Base-by-base conservation (phyloP, 1,139 yeast genomes). In the Blastobotrys niveus region DNA sequence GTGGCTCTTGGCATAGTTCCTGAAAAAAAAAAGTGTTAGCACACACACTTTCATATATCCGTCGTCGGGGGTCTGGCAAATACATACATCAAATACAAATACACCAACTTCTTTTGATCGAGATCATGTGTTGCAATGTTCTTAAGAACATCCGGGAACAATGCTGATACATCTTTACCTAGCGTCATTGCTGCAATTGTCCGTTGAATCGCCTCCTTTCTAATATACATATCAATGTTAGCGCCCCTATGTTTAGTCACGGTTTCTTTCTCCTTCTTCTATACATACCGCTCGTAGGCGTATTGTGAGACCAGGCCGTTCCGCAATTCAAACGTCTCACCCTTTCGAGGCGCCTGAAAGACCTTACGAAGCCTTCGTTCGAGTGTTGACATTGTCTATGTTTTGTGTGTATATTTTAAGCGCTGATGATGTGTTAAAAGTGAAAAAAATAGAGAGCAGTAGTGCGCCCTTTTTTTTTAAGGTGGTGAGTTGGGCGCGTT, bases 161-260 rank as follows among this genome's bases (percentile, higher is more conserved):
- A 72, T 1, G 94, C 79, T 10, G 95, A 85, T 24, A 93, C 97
- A 65, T 93, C 98, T 62, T 93, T 93, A n/a, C 98, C 98, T 26
- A 89, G 78, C 0, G 98, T 93, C 99, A 93, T 93, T 50, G 96
- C 97, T 48, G 93, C 95, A 59, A 93, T 93, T 20, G 95, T 95
- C 48, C 96, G 74, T 66, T 89, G 95, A 55, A 93, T 93, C 22
- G 98, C 95, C 64, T 93, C 98, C 63, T 91, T 93, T 17, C 40
- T 36, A 18, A 9, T 10, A 5, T n/a, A n/a, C n/a, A n/a, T 12
- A 19, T 12, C 24, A 8, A 3, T 9, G 36, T 33, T 20, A 33
- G 36, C n/a, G n/a, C n/a, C 8, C n/a, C 15, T 29, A 10, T 29
- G 7, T 14, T 32, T 32, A 6, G 14, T 18, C 7, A 8, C 19